Evolutionary conservation across 352 stramenopile genomes (phyloP), one percentile per base, ranked within the genome.

Genomic region (Phytophthora agathidicida): DNA sequence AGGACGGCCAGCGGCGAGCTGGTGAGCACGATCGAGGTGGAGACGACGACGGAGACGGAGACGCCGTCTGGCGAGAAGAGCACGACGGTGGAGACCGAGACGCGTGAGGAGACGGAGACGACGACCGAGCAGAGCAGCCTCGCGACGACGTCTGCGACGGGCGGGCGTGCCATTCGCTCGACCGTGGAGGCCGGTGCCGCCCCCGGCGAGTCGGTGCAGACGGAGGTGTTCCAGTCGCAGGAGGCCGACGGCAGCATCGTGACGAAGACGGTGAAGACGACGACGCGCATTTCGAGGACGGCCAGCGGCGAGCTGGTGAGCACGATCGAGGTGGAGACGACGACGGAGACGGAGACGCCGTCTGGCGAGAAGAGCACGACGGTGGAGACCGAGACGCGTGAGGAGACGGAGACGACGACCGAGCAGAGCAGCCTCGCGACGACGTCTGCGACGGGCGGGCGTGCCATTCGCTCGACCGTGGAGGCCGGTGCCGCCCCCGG

Each of bases 181-280:
- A 49, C 36, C 19, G 27, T 43, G 28, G 20, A 42, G 24, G 35
- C 26, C 26, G 37, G 20, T 3, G 11, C 27, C 17, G 16, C 14
- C 17, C 37, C 53, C 20, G 27, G 35, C 27, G 53, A 62, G 43
- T 62, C 53, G 19, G 53, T 62, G 35, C 44, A 48, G 43, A 62
- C 53, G 44, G 43, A 62, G 53, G 53, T 62, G 43, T 62, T 62
- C 44, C 42, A 55, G 43, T 55, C 53, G 17, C 33, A 62, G 42
- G 43, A 49, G 26, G 43, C 52, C 9, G 52, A 54, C 24, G 52
- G 52, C 33, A 54, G 52, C 52, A 53, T 61, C 35, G 52, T 53
- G 52, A 54, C 42, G 24, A 54, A 54, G 43, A 54, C 42, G 33
- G 52, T 53, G 42, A 47, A 54, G 42, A 41, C 42, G 26, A 47